Percentiles rank a stretch among this genome's conserved stretches.
Conservation (phyloP, 345 rosid species). For the Carallia brachiata region DNA sequence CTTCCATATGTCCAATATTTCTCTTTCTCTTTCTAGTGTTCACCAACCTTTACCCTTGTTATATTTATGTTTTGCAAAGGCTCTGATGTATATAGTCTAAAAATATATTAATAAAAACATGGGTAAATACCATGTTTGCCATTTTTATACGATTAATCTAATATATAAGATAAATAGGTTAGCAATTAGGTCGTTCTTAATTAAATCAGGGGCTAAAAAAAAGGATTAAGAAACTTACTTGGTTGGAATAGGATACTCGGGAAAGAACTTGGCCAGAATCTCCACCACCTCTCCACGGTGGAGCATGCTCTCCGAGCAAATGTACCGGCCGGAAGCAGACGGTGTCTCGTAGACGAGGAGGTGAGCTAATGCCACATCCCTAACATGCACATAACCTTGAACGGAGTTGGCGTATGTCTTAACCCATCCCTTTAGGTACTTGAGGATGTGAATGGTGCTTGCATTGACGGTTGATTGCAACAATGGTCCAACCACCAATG, state of each 20-base stretch:
- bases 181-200: neutral
- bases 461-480: slow-evolving; percentile 74
- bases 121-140: no score
- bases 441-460: slow-evolving; percentile 76
- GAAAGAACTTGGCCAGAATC: slow-evolving; percentile 83
- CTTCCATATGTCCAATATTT: no score
- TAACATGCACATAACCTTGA: slow-evolving; percentile 88
- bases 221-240: slow-evolving; percentile 50
- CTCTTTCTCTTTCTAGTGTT: no score
- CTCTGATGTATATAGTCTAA: no score
- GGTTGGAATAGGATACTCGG: slow-evolving; percentile 88
- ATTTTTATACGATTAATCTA: no score
- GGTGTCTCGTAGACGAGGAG: slow-evolving; percentile 78
- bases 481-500: slow-evolving; percentile 81
- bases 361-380: slow-evolving; percentile 84
- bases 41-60: no score
- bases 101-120: no score
- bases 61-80: no score
- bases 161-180: no score
- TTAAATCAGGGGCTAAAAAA: neutral
- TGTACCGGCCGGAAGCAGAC: slow-evolving; percentile 87
- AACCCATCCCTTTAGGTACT: slow-evolving; percentile 88
- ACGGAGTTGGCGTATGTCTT: slow-evolving; percentile 84
- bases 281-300: slow-evolving; percentile 97
- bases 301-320: slow-evolving; percentile 78